Conservation (phyloP, 106 monocot species). For the Agapanthus africanus region DNA sequence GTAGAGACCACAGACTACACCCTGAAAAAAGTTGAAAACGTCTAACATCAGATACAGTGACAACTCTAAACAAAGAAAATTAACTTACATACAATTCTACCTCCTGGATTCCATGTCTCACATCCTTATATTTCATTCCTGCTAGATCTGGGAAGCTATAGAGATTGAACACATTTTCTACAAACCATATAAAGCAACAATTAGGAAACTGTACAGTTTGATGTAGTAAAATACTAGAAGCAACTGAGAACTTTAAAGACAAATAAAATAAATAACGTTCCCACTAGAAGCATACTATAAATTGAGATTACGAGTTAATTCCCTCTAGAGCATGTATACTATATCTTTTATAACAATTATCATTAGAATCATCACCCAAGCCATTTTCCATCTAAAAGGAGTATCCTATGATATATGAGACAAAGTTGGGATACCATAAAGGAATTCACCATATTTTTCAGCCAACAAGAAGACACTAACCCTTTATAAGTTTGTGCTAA, state of each 20-base stretch:
- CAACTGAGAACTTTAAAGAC: neutral
- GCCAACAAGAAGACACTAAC: neutral
- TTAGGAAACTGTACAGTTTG: neutral
- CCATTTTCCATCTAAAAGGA: neutral
- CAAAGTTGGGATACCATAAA: neutral
- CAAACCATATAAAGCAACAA: slow-evolving; percentile 12
- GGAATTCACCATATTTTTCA: neutral
- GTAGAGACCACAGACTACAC: slow-evolving; percentile 77
- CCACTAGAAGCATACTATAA: too few relatives aligned
- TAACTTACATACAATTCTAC: slow-evolving; percentile 29
- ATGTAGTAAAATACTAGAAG: neutral
- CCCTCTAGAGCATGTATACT: neutral
- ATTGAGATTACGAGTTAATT: neutral
- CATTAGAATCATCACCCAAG: neutral
- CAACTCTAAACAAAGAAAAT: neutral
- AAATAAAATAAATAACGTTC: neutral
- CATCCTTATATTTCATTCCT: slow-evolving; percentile 59
- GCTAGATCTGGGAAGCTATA: slow-evolving; percentile 45
- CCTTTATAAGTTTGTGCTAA: neutral
- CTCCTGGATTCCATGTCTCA: slow-evolving; percentile 58
- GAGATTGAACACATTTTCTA: slow-evolving; percentile 96
- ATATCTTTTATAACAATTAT: neutral
- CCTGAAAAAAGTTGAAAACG: slow-evolving; percentile 39
- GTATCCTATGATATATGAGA: neutral
- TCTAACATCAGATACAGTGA: slow-evolving; percentile 1